Base-by-base conservation (phyloP, 192 early-diverging fungal genomes). In the Tieghemiomyces parasiticus region DNA sequence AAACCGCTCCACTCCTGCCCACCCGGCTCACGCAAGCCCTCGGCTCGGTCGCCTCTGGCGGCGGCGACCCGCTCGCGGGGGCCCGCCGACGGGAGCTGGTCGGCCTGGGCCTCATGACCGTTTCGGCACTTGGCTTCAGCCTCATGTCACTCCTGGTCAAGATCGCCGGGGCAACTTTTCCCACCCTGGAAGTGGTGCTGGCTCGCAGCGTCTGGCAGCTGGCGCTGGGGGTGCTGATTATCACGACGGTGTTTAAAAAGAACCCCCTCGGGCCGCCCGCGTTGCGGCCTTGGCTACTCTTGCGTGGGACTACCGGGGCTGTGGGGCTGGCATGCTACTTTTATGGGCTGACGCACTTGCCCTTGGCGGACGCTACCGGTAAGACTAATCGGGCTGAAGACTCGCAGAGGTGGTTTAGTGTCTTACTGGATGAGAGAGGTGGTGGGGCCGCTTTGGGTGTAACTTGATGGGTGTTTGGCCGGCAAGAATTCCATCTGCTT, bases 71-170 rank as follows among this genome's bases (percentile, higher is more conserved):
- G n/a, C n/a, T n/a, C n/a, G n/a, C n/a, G n/a, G n/a, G n/a, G n/a
- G n/a, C n/a, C 38, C 24, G 13, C 45, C 30, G 44, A 46, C 29
- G 47, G 35, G 50, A 62, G 28, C 26, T 24, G 22, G 20, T 62
- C 51, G 30, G 34, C 35, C 52, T 54, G 61, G 35, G 50, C 26
- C 42, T 75, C 56, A 86, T 86, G 87, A 77, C 80, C 3, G 46
- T 76, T 4, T 90, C 87, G 4, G 85, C 87, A 0, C 65, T 87
- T 0, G 79, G 77, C 3, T 87, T 90, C 65, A 79, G 79, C 0
- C 63, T 74, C 55, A 88, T 86, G 80, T 85, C 86, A 2, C 71
- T 83, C 0, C 77, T 80, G 42, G 86, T 89, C 63, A 88, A 86
- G 50, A 58, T 86, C 16, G 71, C 78, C 12, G 73, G 79, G 10